phyloP scores from a whole-genome alignment of 805 yeast species.

The Alloascoidea africana region DNA sequence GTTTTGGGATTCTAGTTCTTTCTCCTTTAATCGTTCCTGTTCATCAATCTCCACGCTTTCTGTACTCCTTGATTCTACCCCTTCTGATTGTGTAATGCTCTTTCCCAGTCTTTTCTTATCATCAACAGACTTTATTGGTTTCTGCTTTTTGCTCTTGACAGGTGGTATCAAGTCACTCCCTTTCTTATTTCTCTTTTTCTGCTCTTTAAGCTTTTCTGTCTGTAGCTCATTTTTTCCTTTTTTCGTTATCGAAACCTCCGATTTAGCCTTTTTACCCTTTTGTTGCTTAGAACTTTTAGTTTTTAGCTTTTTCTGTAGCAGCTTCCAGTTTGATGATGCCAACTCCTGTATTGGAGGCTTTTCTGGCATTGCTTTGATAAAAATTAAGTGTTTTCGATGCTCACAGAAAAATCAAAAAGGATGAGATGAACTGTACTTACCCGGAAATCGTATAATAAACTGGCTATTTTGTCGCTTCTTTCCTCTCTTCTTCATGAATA shows the following conservation, averaged over 20 bases:
- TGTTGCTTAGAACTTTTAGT: slow-evolving; percentile 44
- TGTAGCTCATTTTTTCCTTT: slow-evolving; percentile 66
- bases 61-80: slow-evolving; percentile 46
- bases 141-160: no score
- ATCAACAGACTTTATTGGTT: no score
- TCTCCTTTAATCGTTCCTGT: slow-evolving; percentile 39
- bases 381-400: slow-evolving; percentile 3
- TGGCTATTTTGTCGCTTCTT: no score
- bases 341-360: slow-evolving; percentile 54
- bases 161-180: no score
- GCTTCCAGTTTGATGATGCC: slow-evolving; percentile 66
- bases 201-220: slow-evolving; percentile 56
- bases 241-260: no score
- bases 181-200: slow-evolving; percentile 34
- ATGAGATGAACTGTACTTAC: no score
- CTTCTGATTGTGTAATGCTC: background rate
- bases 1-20: no score
- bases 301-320: slow-evolving; percentile 28
- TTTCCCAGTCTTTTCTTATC: background rate
- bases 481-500: no score
- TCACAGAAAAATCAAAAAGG: no score
- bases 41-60: slow-evolving; percentile 45
- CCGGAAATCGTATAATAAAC: no score
- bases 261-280: slow-evolving; percentile 74
- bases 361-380: slow-evolving; percentile 17